Conservation (phyloP, 345 rosid species). For the Populus deltoides region DNA sequence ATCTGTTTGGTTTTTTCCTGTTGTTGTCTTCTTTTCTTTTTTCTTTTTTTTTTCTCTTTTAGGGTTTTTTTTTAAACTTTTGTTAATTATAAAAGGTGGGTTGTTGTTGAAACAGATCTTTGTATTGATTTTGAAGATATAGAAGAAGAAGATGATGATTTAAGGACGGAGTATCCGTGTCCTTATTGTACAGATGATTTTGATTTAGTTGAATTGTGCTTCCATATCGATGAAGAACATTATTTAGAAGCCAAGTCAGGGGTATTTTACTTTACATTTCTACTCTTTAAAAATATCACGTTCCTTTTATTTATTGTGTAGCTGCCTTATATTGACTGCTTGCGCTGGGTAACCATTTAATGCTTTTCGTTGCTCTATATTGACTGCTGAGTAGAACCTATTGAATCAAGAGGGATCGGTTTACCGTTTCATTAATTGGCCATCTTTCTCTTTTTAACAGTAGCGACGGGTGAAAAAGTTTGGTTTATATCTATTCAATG, state of each 20-base stretch:
- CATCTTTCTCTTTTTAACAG: neutral
- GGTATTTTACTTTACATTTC: constrained; percentile 10
- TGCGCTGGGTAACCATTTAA: neutral
- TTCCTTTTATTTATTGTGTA: neutral
- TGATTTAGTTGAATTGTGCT: constrained; percentile 32
- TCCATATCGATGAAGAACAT: constrained; percentile 29
- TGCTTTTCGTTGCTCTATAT: neutral
- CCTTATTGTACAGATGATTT: constrained; percentile 24
- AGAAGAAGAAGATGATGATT: constrained; percentile 19
- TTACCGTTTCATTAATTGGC: no score
- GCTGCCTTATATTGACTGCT: neutral
- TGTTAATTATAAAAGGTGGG: neutral
- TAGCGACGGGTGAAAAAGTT: neutral
- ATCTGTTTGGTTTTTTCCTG: neutral
- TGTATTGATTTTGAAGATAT: constrained; percentile 20
- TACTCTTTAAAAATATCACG: neutral
- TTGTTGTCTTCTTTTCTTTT: neutral
- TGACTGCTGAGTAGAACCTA: neutral
- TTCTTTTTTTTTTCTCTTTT: neutral
- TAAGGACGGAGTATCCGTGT: constrained; percentile 29
- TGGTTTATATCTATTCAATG: neutral
- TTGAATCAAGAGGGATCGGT: neutral
- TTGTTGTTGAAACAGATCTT: constrained; percentile 28
- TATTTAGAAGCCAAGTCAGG: constrained; percentile 14
- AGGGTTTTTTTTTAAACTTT: neutral